A percentile compares a stretch with the other conserved stretches of the same genome.
Evolutionary conservation across 805 yeast species (phyloP).

Genomic region (Metschnikowia cubensis): DNA sequence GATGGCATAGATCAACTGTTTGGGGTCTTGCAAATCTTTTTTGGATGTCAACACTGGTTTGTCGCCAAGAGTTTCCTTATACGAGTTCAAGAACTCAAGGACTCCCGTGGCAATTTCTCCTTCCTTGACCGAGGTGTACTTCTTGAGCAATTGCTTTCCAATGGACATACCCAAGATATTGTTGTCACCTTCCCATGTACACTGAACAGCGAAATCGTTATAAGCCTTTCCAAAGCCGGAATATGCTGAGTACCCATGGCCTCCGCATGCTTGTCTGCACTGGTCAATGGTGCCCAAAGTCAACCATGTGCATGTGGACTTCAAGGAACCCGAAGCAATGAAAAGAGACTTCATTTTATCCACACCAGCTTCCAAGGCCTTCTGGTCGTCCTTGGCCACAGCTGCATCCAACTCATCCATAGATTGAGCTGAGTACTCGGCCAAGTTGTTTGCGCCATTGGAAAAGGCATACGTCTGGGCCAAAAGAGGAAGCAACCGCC

Average conservation of each 20-base stretch:
- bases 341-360: conserved; percentile 70
- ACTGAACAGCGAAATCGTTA: conserved; percentile 94
- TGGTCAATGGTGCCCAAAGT: conserved; percentile 78
- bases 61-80: conserved; percentile 23
- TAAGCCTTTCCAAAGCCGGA: conserved; percentile 86
- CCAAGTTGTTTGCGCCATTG: conserved; percentile 63
- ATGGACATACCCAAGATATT: conserved; percentile 78
- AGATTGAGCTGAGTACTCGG: conserved; percentile 46
- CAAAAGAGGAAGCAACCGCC: conserved; percentile 78
- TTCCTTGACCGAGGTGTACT: conserved; percentile 35
- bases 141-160: conserved; percentile 71
- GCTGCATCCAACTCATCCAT: conserved; percentile 53
- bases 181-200: conserved; percentile 98
- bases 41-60: conserved; percentile 27
- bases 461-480: conserved; percentile 75
- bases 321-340: conserved; percentile 80
- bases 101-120: conserved; percentile 43
- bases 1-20: conserved; percentile 20
- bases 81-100: conserved; percentile 38
- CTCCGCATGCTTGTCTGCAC: conserved; percentile 92
- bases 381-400: conserved; percentile 46
- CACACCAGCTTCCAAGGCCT: conserved; percentile 44
- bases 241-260: conserved; percentile 93
- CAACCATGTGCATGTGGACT: conserved; percentile 87
- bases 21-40: conserved; percentile 21